phyloP scores from a whole-genome alignment of 345 rosid species.

The Draba incana region DNA sequence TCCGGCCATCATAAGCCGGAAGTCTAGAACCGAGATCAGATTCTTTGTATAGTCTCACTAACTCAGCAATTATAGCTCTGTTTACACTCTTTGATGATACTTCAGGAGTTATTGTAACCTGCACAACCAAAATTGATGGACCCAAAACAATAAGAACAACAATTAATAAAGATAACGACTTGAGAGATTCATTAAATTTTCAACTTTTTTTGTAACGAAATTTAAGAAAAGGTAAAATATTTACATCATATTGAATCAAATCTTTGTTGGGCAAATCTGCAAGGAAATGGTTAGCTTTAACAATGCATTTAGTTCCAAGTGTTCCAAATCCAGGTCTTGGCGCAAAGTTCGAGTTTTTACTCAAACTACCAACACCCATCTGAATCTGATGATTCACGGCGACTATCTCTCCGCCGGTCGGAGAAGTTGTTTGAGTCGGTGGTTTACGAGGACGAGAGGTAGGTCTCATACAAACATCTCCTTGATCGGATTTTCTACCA shows the following conservation, averaged over 20 bases:
- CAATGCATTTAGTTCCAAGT: conserved; percentile 89
- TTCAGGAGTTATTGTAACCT: conserved; percentile 97
- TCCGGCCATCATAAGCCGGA: conserved; percentile 99
- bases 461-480: conserved; percentile 82
- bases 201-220: conserved; percentile 1
- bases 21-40: conserved; percentile 89
- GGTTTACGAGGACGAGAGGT: conserved; percentile 93
- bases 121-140: conserved; percentile 48
- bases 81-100: conserved; percentile 82
- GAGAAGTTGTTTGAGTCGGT: conserved; percentile 32
- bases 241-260: conserved; percentile 93
- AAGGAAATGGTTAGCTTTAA: conserved; percentile 97
- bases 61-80: conserved; percentile 94
- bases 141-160: conserved; percentile 47
- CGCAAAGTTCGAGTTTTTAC: conserved; percentile 77
- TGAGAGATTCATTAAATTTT: conserved; percentile 25
- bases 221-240: neutral
- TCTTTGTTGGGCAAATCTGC: conserved; percentile 90
- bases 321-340: conserved; percentile 89
- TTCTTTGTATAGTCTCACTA: conserved; percentile 82
- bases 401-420: conserved; percentile 18
- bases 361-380: conserved; percentile 64
- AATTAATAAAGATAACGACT: conserved; percentile 29
- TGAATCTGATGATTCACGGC: conserved; percentile 44
- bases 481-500: conserved; percentile 91